Conservation (phyloP, 2,329 filamentous ascomycete genomes). For the Fusarium citri region DNA sequence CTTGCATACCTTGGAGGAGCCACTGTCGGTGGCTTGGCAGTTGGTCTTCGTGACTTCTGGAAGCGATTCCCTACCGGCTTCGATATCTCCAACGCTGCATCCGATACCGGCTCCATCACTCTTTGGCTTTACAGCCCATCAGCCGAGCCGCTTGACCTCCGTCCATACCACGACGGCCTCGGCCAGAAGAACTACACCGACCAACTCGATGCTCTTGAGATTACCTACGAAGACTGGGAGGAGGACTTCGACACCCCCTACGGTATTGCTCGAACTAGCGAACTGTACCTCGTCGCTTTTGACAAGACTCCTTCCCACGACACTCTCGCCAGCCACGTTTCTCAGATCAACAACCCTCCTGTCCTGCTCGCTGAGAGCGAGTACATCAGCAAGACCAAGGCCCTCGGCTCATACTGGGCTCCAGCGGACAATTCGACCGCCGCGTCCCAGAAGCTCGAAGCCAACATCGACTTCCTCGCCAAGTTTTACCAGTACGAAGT, state of each 20-base stretch:
- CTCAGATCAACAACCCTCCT: constrained; percentile 63
- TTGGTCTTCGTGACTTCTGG: constrained; percentile 72
- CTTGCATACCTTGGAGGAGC: constrained; percentile 70
- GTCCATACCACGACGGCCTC: constrained; percentile 69
- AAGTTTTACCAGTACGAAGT: constrained; percentile 67
- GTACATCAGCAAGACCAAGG: constrained; percentile 64
- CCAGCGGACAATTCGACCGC: constrained; percentile 49
- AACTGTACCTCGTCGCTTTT: constrained; percentile 66
- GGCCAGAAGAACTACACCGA: constrained; percentile 66
- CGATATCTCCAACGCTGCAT: constrained; percentile 64
- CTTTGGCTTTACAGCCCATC: constrained; percentile 71
- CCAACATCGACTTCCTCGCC: constrained; percentile 66
- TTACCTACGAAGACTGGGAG: constrained; percentile 74
- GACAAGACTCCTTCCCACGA: constrained; percentile 63
- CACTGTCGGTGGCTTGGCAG: constrained; percentile 66
- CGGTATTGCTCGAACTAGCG: constrained; percentile 68
- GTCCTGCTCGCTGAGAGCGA: constrained; percentile 60
- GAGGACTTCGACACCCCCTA: constrained; percentile 65
- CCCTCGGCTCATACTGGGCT: constrained; percentile 67
- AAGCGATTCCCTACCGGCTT: constrained; percentile 70
- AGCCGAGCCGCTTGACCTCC: constrained; percentile 66
- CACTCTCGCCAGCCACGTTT: constrained; percentile 56
- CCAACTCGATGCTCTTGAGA: constrained; percentile 69
- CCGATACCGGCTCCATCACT: constrained; percentile 64
- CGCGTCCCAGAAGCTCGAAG: constrained; percentile 56